Evolutionary conservation across 306 rosid genomes (phyloP).

Genomic region (Fragaria nilgerrensis): DNA sequence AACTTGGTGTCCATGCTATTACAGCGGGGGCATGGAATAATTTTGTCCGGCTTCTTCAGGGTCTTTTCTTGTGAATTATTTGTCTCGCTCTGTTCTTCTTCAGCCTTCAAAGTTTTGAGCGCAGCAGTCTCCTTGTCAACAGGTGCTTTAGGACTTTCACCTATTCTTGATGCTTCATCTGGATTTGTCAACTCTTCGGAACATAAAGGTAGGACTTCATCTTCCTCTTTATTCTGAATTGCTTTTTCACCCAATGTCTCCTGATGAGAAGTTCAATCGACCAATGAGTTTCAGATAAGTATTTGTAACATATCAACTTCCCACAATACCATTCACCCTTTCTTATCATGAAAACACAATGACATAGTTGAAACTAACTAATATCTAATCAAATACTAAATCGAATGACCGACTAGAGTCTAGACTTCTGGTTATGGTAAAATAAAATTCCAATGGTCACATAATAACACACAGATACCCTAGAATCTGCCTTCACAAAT

Average conservation of each 20-base stretch:
- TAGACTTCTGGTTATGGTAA: background rate
- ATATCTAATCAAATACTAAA: background rate
- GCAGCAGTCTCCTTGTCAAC: constrained; percentile 36
- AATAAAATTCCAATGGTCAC: background rate
- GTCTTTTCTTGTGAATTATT: constrained; percentile 43
- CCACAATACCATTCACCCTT: background rate
- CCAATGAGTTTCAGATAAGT: constrained; percentile 11
- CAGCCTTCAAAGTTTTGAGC: constrained; percentile 24
- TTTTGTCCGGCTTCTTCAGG: constrained; percentile 52
- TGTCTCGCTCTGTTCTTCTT: constrained; percentile 46
- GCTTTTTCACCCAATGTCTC: constrained; percentile 25
- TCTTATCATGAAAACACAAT: background rate
- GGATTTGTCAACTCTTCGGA: constrained; percentile 25
- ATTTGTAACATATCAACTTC: background rate
- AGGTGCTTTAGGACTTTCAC: constrained; percentile 25
- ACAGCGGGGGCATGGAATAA: constrained; percentile 55
- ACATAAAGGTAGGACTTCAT: constrained; percentile 20
- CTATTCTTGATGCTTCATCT: constrained; percentile 21
- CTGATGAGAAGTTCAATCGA: constrained; percentile 20
- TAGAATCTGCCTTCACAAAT: background rate
- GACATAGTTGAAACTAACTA: background rate
- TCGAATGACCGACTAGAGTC: background rate
- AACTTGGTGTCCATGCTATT: constrained; percentile 59
- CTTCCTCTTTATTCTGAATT: constrained; percentile 18
- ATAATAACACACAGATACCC: background rate